Percentiles rank a stretch among this genome's conserved stretches.
Conservation (phyloP, 2,329 filamentous ascomycete genomes). For the Myriosclerotinia scirpicola region DNA sequence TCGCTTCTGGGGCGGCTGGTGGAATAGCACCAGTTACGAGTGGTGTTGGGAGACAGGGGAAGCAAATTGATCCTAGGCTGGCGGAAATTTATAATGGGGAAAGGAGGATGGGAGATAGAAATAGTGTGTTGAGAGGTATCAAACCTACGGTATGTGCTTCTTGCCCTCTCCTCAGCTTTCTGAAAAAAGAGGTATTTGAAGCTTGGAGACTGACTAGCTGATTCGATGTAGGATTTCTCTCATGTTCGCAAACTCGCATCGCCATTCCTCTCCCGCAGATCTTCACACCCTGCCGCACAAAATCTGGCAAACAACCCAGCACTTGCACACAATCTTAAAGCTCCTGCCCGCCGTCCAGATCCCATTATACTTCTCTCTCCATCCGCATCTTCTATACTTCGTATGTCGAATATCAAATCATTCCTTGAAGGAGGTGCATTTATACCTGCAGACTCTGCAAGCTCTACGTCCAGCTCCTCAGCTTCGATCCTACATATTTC, state of each 20-base stretch:
- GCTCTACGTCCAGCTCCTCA: constrained; percentile 60
- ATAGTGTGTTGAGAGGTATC: constrained; percentile 79
- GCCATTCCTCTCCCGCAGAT: constrained; percentile 68
- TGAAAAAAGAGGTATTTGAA: neutral
- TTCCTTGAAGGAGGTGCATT: constrained; percentile 88
- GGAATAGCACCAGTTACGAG: constrained; percentile 43
- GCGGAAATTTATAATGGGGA: constrained; percentile 90
- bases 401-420: constrained; percentile 92
- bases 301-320: constrained; percentile 46
- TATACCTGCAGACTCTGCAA: constrained; percentile 66
- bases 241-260: constrained; percentile 84
- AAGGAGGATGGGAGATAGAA: constrained; percentile 88
- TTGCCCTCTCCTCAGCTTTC: neutral
- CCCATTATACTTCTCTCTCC: constrained; percentile 97
- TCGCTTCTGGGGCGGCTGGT: constrained; percentile 48
- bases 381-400: constrained; percentile 89
- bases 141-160: constrained; percentile 72
- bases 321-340: constrained; percentile 56
- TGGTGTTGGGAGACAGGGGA: constrained; percentile 57
- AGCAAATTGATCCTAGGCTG: constrained; percentile 75
- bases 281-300: constrained; percentile 42
- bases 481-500: constrained; percentile 84
- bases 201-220: neutral
- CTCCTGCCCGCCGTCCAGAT: constrained; percentile 56
- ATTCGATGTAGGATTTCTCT: constrained; percentile 74